phyloP scores from a whole-genome alignment of 2,329 filamentous ascomycete species.

The Xylariaceae sp. region DNA sequence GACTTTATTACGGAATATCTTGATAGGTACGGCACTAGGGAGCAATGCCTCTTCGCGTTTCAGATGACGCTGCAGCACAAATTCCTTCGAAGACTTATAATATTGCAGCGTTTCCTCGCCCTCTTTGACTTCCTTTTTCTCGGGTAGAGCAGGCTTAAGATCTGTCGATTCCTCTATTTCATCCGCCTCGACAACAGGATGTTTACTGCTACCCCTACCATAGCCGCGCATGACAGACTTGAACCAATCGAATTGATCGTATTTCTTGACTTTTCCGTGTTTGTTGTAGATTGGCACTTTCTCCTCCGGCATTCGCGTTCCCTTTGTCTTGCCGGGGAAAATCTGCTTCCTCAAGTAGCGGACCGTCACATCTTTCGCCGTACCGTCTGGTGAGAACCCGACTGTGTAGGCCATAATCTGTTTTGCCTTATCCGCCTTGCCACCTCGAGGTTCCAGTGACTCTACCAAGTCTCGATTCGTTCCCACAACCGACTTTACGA shows the following conservation, averaged over 20 bases:
- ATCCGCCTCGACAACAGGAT: slow-evolving; percentile 66
- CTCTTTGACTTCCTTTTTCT: slow-evolving; percentile 69
- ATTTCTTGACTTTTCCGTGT: slow-evolving; percentile 70
- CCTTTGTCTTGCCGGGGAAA: slow-evolving; percentile 87
- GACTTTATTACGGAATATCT: slow-evolving; percentile 67
- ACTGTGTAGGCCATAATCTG: slow-evolving; percentile 89
- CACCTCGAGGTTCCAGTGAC: slow-evolving; percentile 76
- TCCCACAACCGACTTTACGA: slow-evolving; percentile 65
- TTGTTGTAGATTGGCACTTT: slow-evolving; percentile 77
- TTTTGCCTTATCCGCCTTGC: slow-evolving; percentile 77
- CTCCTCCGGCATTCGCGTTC: slow-evolving; percentile 70
- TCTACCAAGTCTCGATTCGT: slow-evolving; percentile 69
- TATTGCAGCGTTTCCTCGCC: slow-evolving; percentile 81
- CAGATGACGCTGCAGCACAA: slow-evolving; percentile 78
- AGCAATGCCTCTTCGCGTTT: slow-evolving; percentile 87
- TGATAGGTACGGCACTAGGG: slow-evolving; percentile 64
- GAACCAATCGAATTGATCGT: slow-evolving; percentile 87
- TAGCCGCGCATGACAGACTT: slow-evolving; percentile 75
- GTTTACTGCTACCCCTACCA: slow-evolving; percentile 41
- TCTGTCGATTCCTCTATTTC: slow-evolving; percentile 75
- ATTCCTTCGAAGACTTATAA: slow-evolving; percentile 82
- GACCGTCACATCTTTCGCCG: slow-evolving; percentile 91
- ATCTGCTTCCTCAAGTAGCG: slow-evolving; percentile 80
- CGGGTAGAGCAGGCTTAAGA: slow-evolving; percentile 66
- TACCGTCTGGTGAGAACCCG: slow-evolving; percentile 76